Percentiles rank a stretch among this genome's conserved stretches.
Conservation (phyloP, 768 basidiomycete species). For the Grammothele lineata region DNA sequence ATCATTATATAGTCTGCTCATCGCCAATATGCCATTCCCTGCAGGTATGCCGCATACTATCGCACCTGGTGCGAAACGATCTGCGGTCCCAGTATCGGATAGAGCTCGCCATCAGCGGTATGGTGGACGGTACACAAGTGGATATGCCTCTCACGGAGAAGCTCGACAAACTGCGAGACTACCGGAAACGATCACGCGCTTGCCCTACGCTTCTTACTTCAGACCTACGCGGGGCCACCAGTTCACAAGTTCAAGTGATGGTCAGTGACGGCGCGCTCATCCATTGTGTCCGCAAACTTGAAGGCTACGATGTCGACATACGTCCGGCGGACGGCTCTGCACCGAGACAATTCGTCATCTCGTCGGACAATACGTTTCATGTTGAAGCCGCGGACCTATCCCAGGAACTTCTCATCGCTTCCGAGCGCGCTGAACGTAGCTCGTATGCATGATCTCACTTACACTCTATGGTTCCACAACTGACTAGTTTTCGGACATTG, state of each 20-base stretch:
- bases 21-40: background rate
- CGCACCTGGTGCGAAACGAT: background rate
- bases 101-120: slow-evolving; percentile 16
- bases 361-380: background rate
- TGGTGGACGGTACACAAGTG: slow-evolving; percentile 17
- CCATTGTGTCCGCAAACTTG: background rate
- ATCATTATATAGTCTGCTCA: background rate
- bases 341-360: background rate
- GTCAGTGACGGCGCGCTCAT: background rate
- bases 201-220: no score
- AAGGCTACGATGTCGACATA: background rate
- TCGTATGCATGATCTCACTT: background rate
- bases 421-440: background rate
- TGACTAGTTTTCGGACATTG: no score
- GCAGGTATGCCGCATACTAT: background rate
- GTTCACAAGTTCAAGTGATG: background rate
- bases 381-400: background rate
- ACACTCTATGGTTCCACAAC: no score
- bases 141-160: slow-evolving; percentile 18
- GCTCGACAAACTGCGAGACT: background rate
- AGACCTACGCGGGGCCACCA: background rate
- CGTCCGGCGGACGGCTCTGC: background rate
- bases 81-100: background rate
- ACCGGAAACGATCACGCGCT: background rate
- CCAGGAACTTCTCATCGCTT: background rate